phyloP scores from a whole-genome alignment of 208 protist genomes.

The Trypanosoma scelopori region DNA sequence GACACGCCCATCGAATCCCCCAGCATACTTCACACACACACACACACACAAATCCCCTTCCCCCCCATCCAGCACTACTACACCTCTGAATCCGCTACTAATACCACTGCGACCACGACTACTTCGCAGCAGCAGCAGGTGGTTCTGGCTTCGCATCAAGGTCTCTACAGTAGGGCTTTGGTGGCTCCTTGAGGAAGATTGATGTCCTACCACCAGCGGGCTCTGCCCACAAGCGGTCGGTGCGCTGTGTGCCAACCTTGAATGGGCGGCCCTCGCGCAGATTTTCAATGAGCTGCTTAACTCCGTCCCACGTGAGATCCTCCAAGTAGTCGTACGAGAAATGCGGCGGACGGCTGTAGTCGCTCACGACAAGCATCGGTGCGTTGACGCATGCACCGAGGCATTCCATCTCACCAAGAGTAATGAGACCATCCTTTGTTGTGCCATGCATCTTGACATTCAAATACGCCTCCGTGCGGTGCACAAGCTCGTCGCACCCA shows the following conservation, averaged over 20 bases:
- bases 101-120: constrained; percentile 14
- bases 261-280: constrained; percentile 73
- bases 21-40: not conserved
- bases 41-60: not conserved
- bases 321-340: constrained; percentile 91
- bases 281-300: constrained; percentile 80
- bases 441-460: constrained; percentile 86
- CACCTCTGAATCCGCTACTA: not conserved
- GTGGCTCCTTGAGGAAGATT: constrained; percentile 83
- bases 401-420: constrained; percentile 94
- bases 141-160: constrained; percentile 46
- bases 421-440: constrained; percentile 86
- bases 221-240: constrained; percentile 67
- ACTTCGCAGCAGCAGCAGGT: constrained; percentile 43
- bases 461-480: constrained; percentile 77
- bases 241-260: constrained; percentile 72
- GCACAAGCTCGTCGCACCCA: constrained; percentile 86
- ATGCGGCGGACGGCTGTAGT: constrained; percentile 90
- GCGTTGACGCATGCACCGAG: constrained; percentile 94
- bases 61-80: not conserved
- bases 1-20: not conserved
- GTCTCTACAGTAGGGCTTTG: constrained; percentile 85
- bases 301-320: constrained; percentile 86
- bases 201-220: constrained; percentile 83
- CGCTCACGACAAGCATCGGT: constrained; percentile 92